These are phyloP conservation scores for Lobulomyces angularis DNA, from an alignment of 192 early-diverging fungal genomes.

Conservation along the genomic window DNA sequence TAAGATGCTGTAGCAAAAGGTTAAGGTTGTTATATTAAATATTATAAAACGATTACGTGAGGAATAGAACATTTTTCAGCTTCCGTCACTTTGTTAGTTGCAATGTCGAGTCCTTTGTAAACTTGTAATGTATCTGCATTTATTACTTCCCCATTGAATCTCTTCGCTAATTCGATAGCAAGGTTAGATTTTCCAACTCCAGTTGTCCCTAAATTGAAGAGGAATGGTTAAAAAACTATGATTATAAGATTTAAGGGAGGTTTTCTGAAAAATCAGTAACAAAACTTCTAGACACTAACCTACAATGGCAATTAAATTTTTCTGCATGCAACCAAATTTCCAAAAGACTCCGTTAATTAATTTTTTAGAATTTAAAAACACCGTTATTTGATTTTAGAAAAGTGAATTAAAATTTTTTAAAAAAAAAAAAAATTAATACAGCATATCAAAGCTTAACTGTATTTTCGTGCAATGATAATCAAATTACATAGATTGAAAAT, in stretches of 20 bases:
- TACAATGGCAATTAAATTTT: neutral
- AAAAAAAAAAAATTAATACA: too few relatives aligned
- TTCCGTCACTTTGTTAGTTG: conserved; percentile 83
- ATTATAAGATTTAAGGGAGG: neutral
- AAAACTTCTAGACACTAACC: too few relatives aligned
- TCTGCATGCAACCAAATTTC: neutral
- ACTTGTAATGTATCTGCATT: conserved; percentile 96
- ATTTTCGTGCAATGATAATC: too few relatives aligned
- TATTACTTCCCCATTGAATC: conserved; percentile 75
- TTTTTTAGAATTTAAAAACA: too few relatives aligned
- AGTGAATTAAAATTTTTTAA: too few relatives aligned
- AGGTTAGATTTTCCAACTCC: conserved; percentile 97
- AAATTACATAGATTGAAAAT: too few relatives aligned
- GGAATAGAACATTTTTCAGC: conserved; percentile 53
- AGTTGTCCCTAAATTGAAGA: too few relatives aligned
- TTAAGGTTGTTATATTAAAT: conserved; percentile 40
- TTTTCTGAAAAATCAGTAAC: neutral
- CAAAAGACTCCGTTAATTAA: too few relatives aligned
- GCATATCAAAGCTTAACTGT: too few relatives aligned
- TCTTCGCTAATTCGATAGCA: conserved; percentile 72
- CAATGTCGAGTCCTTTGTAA: conserved; percentile 79
- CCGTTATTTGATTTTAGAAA: too few relatives aligned
- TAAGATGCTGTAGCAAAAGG: too few relatives aligned
- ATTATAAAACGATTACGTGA: conserved; percentile 82
- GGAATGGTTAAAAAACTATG: neutral